phyloP scores from a whole-genome alignment of 2,329 filamentous ascomycete genomes.

The Alternaria sp. region DNA sequence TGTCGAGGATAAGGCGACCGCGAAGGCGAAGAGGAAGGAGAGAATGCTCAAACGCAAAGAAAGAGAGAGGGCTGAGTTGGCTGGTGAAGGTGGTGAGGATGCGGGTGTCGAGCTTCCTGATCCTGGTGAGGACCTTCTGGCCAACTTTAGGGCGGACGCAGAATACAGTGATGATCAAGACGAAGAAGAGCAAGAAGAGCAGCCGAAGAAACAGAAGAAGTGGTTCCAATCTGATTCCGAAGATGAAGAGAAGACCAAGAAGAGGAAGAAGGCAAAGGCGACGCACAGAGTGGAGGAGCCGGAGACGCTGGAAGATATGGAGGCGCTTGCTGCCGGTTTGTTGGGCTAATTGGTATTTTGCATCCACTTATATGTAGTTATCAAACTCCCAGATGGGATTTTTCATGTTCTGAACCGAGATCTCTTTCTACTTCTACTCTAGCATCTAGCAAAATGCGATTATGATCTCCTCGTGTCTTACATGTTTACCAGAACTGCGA shows the following conservation, averaged over 20 bases:
- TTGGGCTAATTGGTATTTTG: constrained; percentile 53
- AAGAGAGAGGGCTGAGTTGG: constrained; percentile 63
- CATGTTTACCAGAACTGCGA: not conserved
- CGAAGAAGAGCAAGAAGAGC: constrained; percentile 54
- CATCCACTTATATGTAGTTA: not conserved
- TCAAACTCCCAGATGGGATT: not conserved
- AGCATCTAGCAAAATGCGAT: not conserved
- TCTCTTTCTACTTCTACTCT: not conserved
- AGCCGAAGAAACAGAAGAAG: constrained; percentile 74
- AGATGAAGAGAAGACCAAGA: constrained; percentile 54
- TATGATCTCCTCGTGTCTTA: not conserved
- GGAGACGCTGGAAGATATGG: constrained; percentile 80
- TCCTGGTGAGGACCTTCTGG: constrained; percentile 50
- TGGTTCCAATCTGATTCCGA: constrained; percentile 77
- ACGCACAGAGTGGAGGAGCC: constrained; percentile 72
- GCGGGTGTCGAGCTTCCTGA: constrained; percentile 42
- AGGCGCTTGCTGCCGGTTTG: constrained; percentile 77
- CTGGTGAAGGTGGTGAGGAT: constrained; percentile 15
- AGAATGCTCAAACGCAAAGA: constrained; percentile 79
- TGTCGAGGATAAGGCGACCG: constrained; percentile 80
- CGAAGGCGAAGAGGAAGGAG: constrained; percentile 78
- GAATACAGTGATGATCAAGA: constrained; percentile 51
- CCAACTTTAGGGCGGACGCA: constrained; percentile 54
- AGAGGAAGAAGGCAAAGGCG: constrained; percentile 58
- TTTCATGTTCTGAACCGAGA: not conserved